These are phyloP conservation scores for Conticribra weissflogii DNA, from an alignment of 108 stramenopile genomes.

Conservation along the genomic window DNA sequence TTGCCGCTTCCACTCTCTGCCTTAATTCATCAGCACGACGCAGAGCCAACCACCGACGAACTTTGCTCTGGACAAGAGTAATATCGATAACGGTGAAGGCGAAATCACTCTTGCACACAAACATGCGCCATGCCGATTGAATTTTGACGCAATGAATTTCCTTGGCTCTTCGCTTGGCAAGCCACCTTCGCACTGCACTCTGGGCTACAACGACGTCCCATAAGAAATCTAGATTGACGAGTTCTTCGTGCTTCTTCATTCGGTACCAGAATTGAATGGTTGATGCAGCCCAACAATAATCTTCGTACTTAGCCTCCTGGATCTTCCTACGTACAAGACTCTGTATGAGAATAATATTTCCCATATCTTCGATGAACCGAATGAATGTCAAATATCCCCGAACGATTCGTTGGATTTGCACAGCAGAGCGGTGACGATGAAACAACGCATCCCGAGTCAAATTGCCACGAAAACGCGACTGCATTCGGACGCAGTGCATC, in stretches of 20 bases:
- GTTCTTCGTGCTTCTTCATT: not conserved
- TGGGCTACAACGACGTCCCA: not conserved
- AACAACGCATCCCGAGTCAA: not conserved
- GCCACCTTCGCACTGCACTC: not conserved
- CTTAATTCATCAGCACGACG: not conserved
- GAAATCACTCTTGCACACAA: slow-evolving; percentile 58
- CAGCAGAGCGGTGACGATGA: not conserved
- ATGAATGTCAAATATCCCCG: slow-evolving; percentile 4
- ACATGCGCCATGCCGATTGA: slow-evolving; percentile 63
- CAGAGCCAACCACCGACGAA: slow-evolving; percentile 19
- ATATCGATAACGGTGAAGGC: slow-evolving; percentile 60
- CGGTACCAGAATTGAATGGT: not conserved
- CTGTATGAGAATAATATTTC: not conserved
- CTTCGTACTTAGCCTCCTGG: not conserved
- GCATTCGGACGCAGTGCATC: not conserved
- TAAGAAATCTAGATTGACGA: not conserved
- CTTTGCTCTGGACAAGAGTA: slow-evolving; percentile 56
- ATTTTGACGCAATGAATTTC: slow-evolving; percentile 41
- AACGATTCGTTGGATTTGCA: not conserved
- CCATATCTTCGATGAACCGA: not conserved
- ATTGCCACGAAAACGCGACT: slow-evolving; percentile 2
- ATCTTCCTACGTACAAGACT: not conserved
- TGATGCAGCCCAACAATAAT: not conserved
- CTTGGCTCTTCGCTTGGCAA: not conserved
- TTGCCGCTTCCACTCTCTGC: slow-evolving; percentile 22